Base-by-base conservation (phyloP, 176 grass and related monocot genomes). In the Hordeum marinum region DNA sequence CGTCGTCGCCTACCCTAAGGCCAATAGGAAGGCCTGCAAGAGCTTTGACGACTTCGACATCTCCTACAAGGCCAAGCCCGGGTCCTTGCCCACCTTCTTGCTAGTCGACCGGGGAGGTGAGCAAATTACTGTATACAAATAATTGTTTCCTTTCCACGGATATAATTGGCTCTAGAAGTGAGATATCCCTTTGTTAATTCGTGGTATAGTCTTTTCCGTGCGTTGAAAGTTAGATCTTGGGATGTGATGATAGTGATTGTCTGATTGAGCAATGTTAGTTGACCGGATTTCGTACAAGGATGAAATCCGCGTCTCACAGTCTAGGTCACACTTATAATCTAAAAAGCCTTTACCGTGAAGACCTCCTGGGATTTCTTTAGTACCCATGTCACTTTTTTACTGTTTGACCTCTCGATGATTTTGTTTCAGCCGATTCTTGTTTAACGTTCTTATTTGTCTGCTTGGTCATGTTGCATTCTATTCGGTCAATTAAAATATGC, bases 101-200 rank as follows among this genome's bases (percentile, higher is more conserved):
- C 90, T 97, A 46, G 94, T 97, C 59, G 94, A 97, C 29, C 88
- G 94, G 83, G 94, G 94, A 83, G 94, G 94, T 97, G 42, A 93
- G 89, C 24, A 78, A 40, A 41, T 64, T 64, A 39, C 21, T 68
- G 24, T 68, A 48, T 8, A 75, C 0, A 75, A 32, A 75, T 0
- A 75, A 32, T 37, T 67, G 31, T n/a, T 48, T 78, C 8, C 11
- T 26, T 67, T 82, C 18, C 9, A 61, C 8, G n/a, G 9, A 25
- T 11, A 61, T n/a, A 24, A 61, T 61, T 61, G 58, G 18, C 58
- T 8, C 72, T 18, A 2, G 50, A 50, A 27, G 39, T 40, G 72
- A 24, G 0, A 8, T 15, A 52, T 1, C 45, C 45, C 52, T 63
- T 78, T 17, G n/a, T 72, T 83, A 46, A 29, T 13, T 59, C 26